Conservation (phyloP, 2,329 filamentous ascomycete genomes). For the Fonsecaea pedrosoi region DNA sequence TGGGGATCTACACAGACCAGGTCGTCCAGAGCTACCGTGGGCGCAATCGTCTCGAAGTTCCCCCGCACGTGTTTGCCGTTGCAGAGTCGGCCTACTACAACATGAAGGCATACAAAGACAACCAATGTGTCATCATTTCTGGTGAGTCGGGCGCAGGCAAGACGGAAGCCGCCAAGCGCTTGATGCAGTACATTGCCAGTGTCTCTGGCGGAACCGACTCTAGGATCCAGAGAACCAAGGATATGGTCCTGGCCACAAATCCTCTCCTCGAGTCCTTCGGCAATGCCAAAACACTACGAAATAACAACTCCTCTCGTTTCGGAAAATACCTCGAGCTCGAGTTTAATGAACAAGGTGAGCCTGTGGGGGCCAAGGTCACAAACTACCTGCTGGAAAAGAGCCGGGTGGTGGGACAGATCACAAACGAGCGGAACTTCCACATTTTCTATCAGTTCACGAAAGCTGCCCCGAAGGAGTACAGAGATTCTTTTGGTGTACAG, state of each 20-base stretch:
- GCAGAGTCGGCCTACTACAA: slow-evolving; percentile 98
- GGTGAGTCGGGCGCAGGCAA: slow-evolving; percentile 98
- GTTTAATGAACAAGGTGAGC: slow-evolving; percentile 90
- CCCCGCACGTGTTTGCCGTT: slow-evolving; percentile 96
- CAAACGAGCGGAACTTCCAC: slow-evolving; percentile 96
- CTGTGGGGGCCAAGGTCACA: slow-evolving; percentile 94
- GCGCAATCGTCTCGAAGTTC: slow-evolving; percentile 92
- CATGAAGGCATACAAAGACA: slow-evolving; percentile 99
- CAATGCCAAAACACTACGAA: slow-evolving; percentile 95
- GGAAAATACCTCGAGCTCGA: slow-evolving; percentile 98
- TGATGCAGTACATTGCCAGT: slow-evolving; percentile 99
- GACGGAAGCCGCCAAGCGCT: slow-evolving; percentile 96
- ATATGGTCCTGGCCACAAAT: slow-evolving; percentile 99
- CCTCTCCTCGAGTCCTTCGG: slow-evolving; percentile 96
- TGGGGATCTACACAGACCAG: slow-evolving; percentile 96
- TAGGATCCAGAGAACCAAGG: slow-evolving; percentile 95
- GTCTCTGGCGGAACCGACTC: slow-evolving; percentile 85
- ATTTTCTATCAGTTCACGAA: slow-evolving; percentile 99
- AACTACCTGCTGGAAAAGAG: slow-evolving; percentile 97
- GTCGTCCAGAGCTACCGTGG: slow-evolving; percentile 93
- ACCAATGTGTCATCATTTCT: slow-evolving; percentile 99
- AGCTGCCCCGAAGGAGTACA: slow-evolving; percentile 83
- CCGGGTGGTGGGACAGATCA: slow-evolving; percentile 91
- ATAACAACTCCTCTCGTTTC: slow-evolving; percentile 98
- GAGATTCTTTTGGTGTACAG: slow-evolving; percentile 87